Evolutionary conservation across 257 asterid species (phyloP).

Genomic region (Jacaranda copaia): DNA sequence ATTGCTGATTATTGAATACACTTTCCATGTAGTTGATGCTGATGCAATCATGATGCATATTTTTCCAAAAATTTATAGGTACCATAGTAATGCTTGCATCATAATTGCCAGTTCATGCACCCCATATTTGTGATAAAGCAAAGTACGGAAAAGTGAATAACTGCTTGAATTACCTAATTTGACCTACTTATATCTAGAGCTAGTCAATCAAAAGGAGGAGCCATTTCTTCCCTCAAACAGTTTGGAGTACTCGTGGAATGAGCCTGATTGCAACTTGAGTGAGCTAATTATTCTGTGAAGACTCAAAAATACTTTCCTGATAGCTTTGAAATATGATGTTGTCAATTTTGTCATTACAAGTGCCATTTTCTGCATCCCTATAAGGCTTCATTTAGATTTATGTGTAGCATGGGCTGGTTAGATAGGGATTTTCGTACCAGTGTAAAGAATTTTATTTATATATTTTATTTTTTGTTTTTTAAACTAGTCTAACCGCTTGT

Average conservation of each 20-base stretch:
- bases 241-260: background rate
- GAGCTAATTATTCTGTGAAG: background rate
- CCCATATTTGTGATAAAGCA: slow-evolving; percentile 11
- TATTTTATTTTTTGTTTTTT: background rate
- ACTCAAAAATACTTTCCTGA: background rate
- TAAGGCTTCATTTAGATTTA: background rate
- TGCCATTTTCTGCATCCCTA: background rate
- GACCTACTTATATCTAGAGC: background rate
- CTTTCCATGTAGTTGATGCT: background rate
- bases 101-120: background rate
- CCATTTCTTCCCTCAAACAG: background rate
- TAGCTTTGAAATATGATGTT: slow-evolving; percentile 19
- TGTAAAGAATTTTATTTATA: background rate
- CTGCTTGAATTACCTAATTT: background rate
- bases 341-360: background rate
- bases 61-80: no score
- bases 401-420: background rate
- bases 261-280: slow-evolving; percentile 12
- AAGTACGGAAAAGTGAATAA: background rate
- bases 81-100: slow-evolving; percentile 15
- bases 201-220: background rate
- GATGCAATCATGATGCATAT: background rate
- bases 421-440: background rate
- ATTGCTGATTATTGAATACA: background rate
- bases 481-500: slow-evolving; percentile 6